Base-by-base conservation (phyloP, 2,329 filamentous ascomycete species). In the Phaeosphaeriaceae sp. region DNA sequence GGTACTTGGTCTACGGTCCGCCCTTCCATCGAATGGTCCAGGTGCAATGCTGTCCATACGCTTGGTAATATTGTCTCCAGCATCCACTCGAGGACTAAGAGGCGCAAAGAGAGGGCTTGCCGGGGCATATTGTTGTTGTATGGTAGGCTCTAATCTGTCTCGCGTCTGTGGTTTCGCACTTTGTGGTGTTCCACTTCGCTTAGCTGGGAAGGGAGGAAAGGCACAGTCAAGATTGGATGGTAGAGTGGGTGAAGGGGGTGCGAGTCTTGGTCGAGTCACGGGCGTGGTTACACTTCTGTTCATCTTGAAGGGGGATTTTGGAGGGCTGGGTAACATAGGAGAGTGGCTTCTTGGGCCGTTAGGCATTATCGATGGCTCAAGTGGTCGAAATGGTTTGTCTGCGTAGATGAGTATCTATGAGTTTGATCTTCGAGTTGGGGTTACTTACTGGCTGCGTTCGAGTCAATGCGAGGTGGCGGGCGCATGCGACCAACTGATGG, bases 11-110 rank as follows among this genome's bases (percentile, higher is more conserved):
- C 67, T 65, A 34, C 67, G 58, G 23, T 67, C 58, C 26, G 55
- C 42, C 73, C 26, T 58, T 37, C 79, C 69, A 55, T 85, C 83
- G 60, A 90, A 89, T 0, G 87, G 87, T 0, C 85, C 87, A 1
- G 87, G 84, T 1, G 83, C 79, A 63, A 89, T 87, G 7, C 76
- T 81, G 58, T 89, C 82, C 79, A 89, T 83, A 42, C 84, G 81
- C 54, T 83, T 80, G 59, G 88, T 63, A 21, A 90, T 39, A 43
- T 71, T 77, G 40, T 70, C 74, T 49, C 72, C 74, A 15, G 67
- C 74, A 56, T 72, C 71, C 1, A 64, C 66, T 28, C 68, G 70
- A 20, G 83, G 82, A 54, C 78, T 85, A 16, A 77, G 69, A 3
- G 80, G 76, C 17, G 79, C 79, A 61, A 79, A 79, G 3, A 68